A percentile compares a stretch with the other conserved stretches of the same genome.
These are phyloP conservation scores for Pythium guiyangense DNA, from an alignment of 352 stramenopile genomes.

Conservation along the genomic window DNA sequence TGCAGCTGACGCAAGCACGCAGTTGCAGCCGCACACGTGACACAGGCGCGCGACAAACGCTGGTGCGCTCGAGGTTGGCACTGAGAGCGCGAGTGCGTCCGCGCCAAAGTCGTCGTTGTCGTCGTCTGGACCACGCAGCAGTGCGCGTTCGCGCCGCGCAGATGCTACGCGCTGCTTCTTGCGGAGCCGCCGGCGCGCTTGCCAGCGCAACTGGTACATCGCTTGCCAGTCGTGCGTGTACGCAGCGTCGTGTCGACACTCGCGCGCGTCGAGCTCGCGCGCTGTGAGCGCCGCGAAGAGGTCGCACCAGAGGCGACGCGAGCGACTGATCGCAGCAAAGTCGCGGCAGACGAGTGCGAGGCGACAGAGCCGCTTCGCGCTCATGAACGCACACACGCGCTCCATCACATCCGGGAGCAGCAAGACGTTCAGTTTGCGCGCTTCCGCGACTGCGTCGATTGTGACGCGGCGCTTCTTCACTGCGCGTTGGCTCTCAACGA, in stretches of 20 bases:
- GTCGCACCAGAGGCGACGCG: conserved; percentile 28
- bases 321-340: conserved; percentile 34
- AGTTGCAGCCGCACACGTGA: conserved; percentile 29
- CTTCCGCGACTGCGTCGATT: conserved; percentile 28
- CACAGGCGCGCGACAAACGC: conserved; percentile 30
- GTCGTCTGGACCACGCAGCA: background rate
- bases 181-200: conserved; percentile 2
- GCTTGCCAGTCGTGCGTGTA: conserved; percentile 26
- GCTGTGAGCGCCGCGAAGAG: conserved; percentile 29
- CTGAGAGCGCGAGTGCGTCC: too few relatives aligned
- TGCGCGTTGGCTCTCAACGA: too few relatives aligned
- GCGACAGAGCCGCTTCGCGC: conserved; percentile 57
- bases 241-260: conserved; percentile 20
- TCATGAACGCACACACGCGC: conserved; percentile 65
- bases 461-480: conserved; percentile 8
- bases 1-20: conserved; percentile 19
- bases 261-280: conserved; percentile 10
- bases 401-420: conserved; percentile 65
- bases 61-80: background rate
- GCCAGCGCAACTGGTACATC: conserved; percentile 13
- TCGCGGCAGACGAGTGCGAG: conserved; percentile 45
- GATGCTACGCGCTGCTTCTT: conserved; percentile 6
- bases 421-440: conserved; percentile 43
- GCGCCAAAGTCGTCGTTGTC: background rate
- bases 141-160: background rate